Base-by-base conservation (phyloP, 169 alveolate species). In the Eimeria praecox region DNA sequence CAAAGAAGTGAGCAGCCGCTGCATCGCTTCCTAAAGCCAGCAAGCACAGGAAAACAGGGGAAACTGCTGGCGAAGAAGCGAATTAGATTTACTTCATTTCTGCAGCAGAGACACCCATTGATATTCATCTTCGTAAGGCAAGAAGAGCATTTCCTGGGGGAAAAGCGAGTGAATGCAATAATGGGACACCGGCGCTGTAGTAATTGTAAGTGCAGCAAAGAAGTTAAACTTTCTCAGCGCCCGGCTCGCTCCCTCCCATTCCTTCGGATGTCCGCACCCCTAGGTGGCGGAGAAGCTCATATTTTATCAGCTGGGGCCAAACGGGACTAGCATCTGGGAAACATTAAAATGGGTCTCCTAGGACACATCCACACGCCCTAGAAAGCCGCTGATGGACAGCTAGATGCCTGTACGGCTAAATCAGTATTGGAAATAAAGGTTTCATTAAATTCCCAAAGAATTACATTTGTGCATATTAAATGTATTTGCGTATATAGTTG, bases 1-100 rank as follows among this genome's bases (percentile, higher is more conserved):
- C 12, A 64, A 22, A 24, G 75, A 8, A 64, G 52, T 52, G 0
- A 35, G 40, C 8, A 22, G 56, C 27, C 49, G 85, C 85, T 40
- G 85, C 85, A 73, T 73, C 3, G 85, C 85, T 12, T 35, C 85
- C 85, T 73, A 24, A 73, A 33, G 33, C 30, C 52, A 38, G 38
- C 2, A 73, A 3, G 49, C 1, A 12, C 6, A 59, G 1, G n/a
- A 59, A 59, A 59, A n/a, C 69, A 9, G 69, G 27, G 22, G 22
- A 22, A 1, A 59, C 0, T 0, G 0, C 6, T 1, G 40, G 18
- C 6, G 1, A 64, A 64, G 75, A 24, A 64, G 38, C 1, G 20
- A 5, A 22, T 3, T 64, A 14, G 14, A 27, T 12, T 59, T 20
- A 59, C 69, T 59, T 22, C 20, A 59, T 22, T 20, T 49, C 56